Evolutionary conservation across 306 rosid species (phyloP).

Genomic region (Rubus idaeus): DNA sequence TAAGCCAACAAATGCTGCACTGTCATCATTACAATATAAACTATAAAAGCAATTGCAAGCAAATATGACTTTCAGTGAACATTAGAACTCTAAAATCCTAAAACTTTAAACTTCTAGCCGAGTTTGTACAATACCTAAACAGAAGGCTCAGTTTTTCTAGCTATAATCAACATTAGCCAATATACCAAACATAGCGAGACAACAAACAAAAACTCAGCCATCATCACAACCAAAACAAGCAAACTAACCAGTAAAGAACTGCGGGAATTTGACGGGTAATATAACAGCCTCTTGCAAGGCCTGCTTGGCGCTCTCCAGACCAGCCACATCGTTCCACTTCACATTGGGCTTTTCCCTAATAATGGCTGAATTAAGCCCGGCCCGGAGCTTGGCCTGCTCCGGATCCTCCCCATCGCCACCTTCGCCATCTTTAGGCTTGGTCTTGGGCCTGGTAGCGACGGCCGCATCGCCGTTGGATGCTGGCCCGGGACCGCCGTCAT

Average conservation of each 20-base stretch:
- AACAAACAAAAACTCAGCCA: background rate
- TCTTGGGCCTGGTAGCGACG: constrained; percentile 79
- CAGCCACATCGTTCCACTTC: constrained; percentile 97
- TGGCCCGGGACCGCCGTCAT: constrained; percentile 86
- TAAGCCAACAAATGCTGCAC: background rate
- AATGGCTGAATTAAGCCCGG: constrained; percentile 89
- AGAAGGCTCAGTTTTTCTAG: background rate
- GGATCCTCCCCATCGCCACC: constrained; percentile 89
- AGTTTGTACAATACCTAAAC: background rate
- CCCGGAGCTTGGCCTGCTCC: constrained; percentile 81
- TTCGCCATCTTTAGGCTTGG: constrained; percentile 80
- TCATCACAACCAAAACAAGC: background rate
- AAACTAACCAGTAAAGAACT: constrained; percentile 84
- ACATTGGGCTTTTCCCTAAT: constrained; percentile 91
- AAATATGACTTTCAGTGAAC: background rate
- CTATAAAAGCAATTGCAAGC: background rate
- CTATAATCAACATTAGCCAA: background rate
- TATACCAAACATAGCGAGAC: background rate
- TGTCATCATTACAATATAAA: background rate
- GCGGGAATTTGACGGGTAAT: constrained; percentile 92
- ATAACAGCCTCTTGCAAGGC: constrained; percentile 96
- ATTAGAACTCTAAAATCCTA: background rate
- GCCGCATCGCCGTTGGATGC: constrained; percentile 94
- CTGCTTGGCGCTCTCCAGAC: constrained; percentile 94
- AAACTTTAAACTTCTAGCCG: background rate